Conservation (phyloP, 1,139 yeast genomes). For the Pichia cactophila region DNA sequence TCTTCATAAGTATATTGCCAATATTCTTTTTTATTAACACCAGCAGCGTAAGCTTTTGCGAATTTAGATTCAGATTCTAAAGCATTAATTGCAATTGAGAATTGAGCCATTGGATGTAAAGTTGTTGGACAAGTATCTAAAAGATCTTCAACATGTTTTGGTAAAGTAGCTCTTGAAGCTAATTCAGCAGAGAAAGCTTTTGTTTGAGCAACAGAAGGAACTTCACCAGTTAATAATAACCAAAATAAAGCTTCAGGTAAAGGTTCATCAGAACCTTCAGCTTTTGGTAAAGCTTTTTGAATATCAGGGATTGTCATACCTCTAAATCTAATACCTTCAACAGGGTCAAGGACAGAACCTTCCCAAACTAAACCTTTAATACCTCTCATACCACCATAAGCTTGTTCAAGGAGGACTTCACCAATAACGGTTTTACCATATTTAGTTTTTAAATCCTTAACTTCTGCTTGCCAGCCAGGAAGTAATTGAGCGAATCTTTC, state of each 20-base stretch:
- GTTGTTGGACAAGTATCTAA: constrained; percentile 77
- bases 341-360: constrained; percentile 97
- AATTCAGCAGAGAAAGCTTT: constrained; percentile 71
- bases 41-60: constrained; percentile 85
- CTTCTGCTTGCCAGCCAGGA: constrained; percentile 88
- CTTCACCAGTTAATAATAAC: constrained; percentile 86
- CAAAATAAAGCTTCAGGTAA: constrained; percentile 90
- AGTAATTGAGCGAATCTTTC: constrained; percentile 89
- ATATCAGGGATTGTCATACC: constrained; percentile 96
- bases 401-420: constrained; percentile 90
- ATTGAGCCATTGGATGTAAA: constrained; percentile 97
- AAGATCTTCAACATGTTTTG: constrained; percentile 77
- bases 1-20: constrained; percentile 94
- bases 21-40: constrained; percentile 80
- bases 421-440: constrained; percentile 89
- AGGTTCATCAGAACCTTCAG: constrained; percentile 78
- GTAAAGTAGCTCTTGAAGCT: constrained; percentile 78
- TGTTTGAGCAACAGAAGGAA: constrained; percentile 73
- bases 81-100: constrained; percentile 87
- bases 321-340: constrained; percentile 97
- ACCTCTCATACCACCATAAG: constrained; percentile 99
- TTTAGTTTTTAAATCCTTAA: constrained; percentile 81
- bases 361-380: constrained; percentile 98
- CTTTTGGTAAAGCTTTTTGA: constrained; percentile 88
- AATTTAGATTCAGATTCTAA: constrained; percentile 85